Evolutionary conservation across 2,329 filamentous ascomycete species (phyloP).

Genomic region (Cladosporium sp.): DNA sequence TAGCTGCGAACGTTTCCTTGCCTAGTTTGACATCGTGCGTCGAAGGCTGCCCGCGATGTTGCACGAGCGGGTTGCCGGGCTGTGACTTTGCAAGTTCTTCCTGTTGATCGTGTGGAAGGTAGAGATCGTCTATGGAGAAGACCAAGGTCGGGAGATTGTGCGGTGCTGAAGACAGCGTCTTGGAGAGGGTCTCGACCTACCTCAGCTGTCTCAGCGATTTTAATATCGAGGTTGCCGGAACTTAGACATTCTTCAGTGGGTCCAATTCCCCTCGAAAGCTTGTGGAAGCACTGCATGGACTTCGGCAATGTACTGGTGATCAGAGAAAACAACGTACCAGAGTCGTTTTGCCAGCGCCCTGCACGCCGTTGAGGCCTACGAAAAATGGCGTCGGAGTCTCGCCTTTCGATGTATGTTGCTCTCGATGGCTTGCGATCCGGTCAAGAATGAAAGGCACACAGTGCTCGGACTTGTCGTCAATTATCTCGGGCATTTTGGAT

Average conservation of each 20-base stretch:
- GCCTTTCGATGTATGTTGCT: slow-evolving; percentile 30
- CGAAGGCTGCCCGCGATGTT: slow-evolving; percentile 78
- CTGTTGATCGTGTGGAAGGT: slow-evolving; percentile 70
- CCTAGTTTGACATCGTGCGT: slow-evolving; percentile 73
- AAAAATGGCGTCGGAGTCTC: slow-evolving; percentile 62
- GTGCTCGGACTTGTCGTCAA: slow-evolving; percentile 74
- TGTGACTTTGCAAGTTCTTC: slow-evolving; percentile 59
- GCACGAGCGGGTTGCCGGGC: slow-evolving; percentile 69
- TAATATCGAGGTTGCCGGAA: too few relatives aligned
- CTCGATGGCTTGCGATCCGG: slow-evolving; percentile 51
- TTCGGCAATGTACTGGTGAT: not conserved
- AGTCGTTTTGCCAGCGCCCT: slow-evolving; percentile 90
- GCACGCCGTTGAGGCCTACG: slow-evolving; percentile 84
- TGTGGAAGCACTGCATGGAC: too few relatives aligned
- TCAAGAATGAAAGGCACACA: slow-evolving; percentile 73
- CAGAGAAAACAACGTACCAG: slow-evolving; percentile 50
- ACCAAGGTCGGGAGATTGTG: slow-evolving; percentile 63
- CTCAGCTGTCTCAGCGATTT: slow-evolving; percentile 16
- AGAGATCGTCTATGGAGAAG: slow-evolving; percentile 85
- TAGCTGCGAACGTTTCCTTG: slow-evolving; percentile 57
- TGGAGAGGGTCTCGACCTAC: slow-evolving; percentile 52
- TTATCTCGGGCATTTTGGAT: slow-evolving; percentile 46
- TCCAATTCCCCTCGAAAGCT: too few relatives aligned
- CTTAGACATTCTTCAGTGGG: too few relatives aligned
- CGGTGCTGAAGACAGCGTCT: slow-evolving; percentile 54